Evolutionary conservation across 805 yeast species (phyloP), one percentile per base, ranked within the genome.

Genomic region (Starmerella tilneyi): DNA sequence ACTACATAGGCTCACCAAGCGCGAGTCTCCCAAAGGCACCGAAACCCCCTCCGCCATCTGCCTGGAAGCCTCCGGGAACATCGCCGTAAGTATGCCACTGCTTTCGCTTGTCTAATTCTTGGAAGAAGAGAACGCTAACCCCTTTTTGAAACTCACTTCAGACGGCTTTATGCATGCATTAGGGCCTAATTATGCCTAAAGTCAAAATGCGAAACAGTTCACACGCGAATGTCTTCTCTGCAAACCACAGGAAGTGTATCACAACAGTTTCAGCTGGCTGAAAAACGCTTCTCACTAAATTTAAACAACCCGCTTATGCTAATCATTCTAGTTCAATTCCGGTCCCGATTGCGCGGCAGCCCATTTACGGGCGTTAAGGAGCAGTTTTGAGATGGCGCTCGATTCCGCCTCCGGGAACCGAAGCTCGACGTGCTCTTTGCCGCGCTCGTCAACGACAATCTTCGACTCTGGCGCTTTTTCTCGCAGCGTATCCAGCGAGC

Each of bases 391-490:
- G 22, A 59, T 44, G 24, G 55, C 49, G n/a, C 45, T 20, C 8
- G 34, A 19, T 27, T 34, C 27, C 12, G 33, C 83, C 36, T 79
- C 83, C 1, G 88, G 84, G 55, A 81, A 84, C 4, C 73, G 63
- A 59, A 77, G 81, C 45, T 77, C 86, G 42, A 68, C 56, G 51
- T 68, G 69, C 54, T 78, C 84, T 48, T 71, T 68, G 26, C 41
- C 41, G 17, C 28, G 11, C 12, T 15, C 41, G n/a, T 5, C 30
- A 11, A n/a, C 3, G 15, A 9, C 23, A 51, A 69, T 74, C 16
- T 73, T 72, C 9, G 72, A 56, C 7, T 66, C 63, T 0, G 94
- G 94, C 38, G 75, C 58, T 51, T 78, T 72, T 22, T 60, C 60
- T 8, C 58, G 58, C 4, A 79, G 69, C 6, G 48, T 50, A 2